Conservation (phyloP, 495 filamentous ascomycete species). For the Hypoxylon crocopeplum region DNA sequence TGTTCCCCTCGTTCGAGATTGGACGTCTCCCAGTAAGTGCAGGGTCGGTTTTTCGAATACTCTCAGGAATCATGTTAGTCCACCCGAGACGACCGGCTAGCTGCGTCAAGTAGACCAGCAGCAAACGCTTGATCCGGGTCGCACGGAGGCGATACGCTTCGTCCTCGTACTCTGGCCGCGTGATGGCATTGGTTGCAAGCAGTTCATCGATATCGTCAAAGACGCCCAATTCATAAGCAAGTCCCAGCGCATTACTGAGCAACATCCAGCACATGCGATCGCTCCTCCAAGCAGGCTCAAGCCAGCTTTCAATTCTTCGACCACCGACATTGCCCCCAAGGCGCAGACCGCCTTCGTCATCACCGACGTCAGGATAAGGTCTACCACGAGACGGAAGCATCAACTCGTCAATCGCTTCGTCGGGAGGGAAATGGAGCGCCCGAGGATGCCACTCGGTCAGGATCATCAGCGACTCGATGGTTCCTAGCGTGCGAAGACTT, state of each 20-base stretch:
- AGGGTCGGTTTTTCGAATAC: conserved; percentile 57
- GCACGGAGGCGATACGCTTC: conserved; percentile 79
- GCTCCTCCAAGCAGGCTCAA: conserved; percentile 94
- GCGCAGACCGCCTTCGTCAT: conserved; percentile 53
- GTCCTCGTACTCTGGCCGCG: conserved; percentile 66
- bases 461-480: conserved; percentile 90
- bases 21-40: conserved; percentile 52
- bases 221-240: conserved; percentile 93
- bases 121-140: conserved; percentile 79
- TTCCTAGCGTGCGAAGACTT: conserved; percentile 85
- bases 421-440: conserved; percentile 92
- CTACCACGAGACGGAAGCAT: conserved; percentile 58
- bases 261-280: conserved; percentile 99
- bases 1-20: conserved; percentile 57
- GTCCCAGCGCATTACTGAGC: conserved; percentile 83
- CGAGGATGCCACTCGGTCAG: conserved; percentile 97
- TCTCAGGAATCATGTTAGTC: conserved; percentile 88
- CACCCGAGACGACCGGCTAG: conserved; percentile 90
- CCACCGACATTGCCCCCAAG: conserved; percentile 63
- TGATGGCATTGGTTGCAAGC: conserved; percentile 57
- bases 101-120: conserved; percentile 89
- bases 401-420: conserved; percentile 71
- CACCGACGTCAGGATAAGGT: conserved; percentile 54
- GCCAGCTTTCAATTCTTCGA: conserved; percentile 87
- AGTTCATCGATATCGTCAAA: conserved; percentile 83